Base-by-base conservation (phyloP, 2,329 filamentous ascomycete species). In the Colletotrichum sp. region DNA sequence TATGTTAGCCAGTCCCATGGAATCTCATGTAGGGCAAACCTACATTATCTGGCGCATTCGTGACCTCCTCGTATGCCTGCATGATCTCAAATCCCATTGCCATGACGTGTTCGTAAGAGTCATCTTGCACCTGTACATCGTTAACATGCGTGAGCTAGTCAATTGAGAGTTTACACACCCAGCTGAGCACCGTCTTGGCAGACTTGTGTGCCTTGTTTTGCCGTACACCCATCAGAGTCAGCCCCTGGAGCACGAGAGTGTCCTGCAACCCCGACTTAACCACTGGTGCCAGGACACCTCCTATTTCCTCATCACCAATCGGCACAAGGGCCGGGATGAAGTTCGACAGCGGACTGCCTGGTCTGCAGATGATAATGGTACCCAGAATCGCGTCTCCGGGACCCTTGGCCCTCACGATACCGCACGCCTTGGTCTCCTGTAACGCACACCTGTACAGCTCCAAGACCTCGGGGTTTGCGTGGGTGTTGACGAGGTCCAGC, bases 31-130 rank as follows among this genome's bases (percentile, higher is more conserved):
- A 28, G 7, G 30, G 18, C 3, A 16, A n/a, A 85, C 87, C 84
- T 75, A 91, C 89, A 81, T 85, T 88, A 22, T 91, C 90, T 5
- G 86, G 85, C 24, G 94, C 92, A 78, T 89, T 91, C 75, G 92
- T 94, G 69, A 97, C 91, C 83, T 98, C 95, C 80, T 98, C 95
- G 83, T 96, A 98, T 55, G 90, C 93, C 84, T 96, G 94, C 77
- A 96, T 86, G 60, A 95, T 90, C 78, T 92, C 92, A 81, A 98
- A 98, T 2, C 95, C 95, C 93, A 98, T 95, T 0, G 92, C 92
- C 71, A 93, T 89, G 75, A 98, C 86, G 44, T 93, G 92, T 83
- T 97, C 95, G 78, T 92, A 92, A 64, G 92, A 91, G 69, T 94
- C 93, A 81, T 96, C 94, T 76, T 86, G 83, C 34, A 93, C 92